Conservation (phyloP, 1,139 yeast species). For the Casaregolazyma lundiana region DNA sequence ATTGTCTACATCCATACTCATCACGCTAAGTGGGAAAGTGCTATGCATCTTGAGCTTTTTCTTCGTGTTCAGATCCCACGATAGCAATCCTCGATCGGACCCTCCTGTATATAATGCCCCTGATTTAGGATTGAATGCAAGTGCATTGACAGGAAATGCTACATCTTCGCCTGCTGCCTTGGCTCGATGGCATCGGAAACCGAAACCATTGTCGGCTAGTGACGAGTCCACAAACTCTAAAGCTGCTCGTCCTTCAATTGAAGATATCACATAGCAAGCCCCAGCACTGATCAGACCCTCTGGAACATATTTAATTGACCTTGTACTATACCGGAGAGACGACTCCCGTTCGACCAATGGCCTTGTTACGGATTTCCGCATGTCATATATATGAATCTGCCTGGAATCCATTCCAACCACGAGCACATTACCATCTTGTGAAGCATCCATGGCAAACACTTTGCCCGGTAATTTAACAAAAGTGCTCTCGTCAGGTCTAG, state of each 20-base stretch:
- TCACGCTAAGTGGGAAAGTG: conserved; percentile 47
- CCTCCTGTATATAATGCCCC: conserved; percentile 69
- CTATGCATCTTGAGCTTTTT: conserved; percentile 59
- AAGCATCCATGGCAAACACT: conserved; percentile 60
- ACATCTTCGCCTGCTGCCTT: conserved; percentile 48
- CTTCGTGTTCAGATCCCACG: conserved; percentile 69
- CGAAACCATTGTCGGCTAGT: conserved; percentile 53
- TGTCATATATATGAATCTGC: conserved; percentile 55
- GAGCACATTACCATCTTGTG: conserved; percentile 35
- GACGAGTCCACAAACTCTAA: conserved; percentile 64
- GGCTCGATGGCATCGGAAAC: conserved; percentile 78
- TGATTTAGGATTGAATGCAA: conserved; percentile 48
- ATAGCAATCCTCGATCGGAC: conserved; percentile 67
- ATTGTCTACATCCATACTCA: conserved; percentile 43
- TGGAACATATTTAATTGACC: conserved; percentile 57
- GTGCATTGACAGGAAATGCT: conserved; percentile 73
- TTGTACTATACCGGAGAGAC: conserved; percentile 69
- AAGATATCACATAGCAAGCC: conserved; percentile 70
- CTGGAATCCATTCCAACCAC: conserved; percentile 57
- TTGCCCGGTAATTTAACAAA: conserved; percentile 44
- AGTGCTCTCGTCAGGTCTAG: conserved; percentile 21
- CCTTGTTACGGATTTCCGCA: conserved; percentile 37
- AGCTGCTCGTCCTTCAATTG: conserved; percentile 84
- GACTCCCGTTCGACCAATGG: conserved; percentile 58
- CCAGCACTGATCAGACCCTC: conserved; percentile 29